Percentiles rank a stretch among this genome's conserved stretches.
Conservation (phyloP, 106 monocot species). For the Apostasia shenzhenica region DNA sequence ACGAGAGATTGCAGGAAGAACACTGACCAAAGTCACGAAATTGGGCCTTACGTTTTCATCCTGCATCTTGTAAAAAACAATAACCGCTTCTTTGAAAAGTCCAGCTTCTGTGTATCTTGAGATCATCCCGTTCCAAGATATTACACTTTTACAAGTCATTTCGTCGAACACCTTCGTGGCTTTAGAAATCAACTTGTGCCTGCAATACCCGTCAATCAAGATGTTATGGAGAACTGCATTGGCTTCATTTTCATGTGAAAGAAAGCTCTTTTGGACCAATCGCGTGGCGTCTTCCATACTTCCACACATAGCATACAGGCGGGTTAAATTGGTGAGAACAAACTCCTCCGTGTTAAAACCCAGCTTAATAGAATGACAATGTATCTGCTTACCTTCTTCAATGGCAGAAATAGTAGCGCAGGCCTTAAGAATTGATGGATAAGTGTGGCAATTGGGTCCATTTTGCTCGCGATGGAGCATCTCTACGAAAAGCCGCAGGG, state of each 20-base stretch:
- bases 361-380: constrained; percentile 28
- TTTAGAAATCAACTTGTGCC: constrained; percentile 15
- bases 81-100: constrained; percentile 33
- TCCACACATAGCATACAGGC: constrained; percentile 38
- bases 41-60: constrained; percentile 21
- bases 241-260: constrained; percentile 4
- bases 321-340: constrained; percentile 38
- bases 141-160: constrained; percentile 26
- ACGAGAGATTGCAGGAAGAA: constrained; percentile 44
- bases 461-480: constrained; percentile 6
- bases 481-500: constrained; percentile 17
- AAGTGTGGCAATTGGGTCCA: constrained; percentile 35
- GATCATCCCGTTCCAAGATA: constrained; percentile 62
- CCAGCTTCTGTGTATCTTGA: constrained; percentile 33
- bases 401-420: constrained; percentile 16
- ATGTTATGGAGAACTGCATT: constrained; percentile 34
- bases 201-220: constrained; percentile 45
- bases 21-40: constrained; percentile 39
- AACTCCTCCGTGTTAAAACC: constrained; percentile 29
- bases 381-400: constrained; percentile 43
- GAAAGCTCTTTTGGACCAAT: constrained; percentile 12
- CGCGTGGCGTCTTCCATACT: constrained; percentile 26
- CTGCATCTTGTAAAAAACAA: constrained; percentile 30
- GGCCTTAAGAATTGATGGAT: constrained; percentile 43
- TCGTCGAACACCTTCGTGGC: constrained; percentile 31